Conservation (phyloP, 148 eudicot species). For the Chenopodium album region DNA sequence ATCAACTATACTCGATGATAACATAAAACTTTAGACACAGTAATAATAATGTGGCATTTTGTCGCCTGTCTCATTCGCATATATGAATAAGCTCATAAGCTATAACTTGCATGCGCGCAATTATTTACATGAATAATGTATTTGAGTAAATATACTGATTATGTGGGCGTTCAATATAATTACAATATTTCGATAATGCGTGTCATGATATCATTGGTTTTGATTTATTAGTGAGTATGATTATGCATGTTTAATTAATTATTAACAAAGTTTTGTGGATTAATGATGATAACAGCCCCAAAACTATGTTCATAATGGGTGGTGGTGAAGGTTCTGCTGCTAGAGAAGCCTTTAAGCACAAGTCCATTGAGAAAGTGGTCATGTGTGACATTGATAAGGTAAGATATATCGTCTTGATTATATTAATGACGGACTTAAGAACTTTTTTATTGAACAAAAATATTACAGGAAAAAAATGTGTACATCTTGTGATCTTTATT, state of each 20-base stretch:
- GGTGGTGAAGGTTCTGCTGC: slow-evolving; percentile 91
- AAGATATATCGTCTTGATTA: background rate
- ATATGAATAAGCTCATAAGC: background rate
- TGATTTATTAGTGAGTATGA: slow-evolving; percentile 1
- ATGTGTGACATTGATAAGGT: slow-evolving; percentile 91
- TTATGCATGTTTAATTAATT: slow-evolving; percentile 3
- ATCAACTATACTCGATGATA: slow-evolving; percentile 2
- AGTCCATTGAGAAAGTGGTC: slow-evolving; percentile 54
- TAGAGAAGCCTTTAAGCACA: slow-evolving; percentile 71
- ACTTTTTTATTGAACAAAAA: too few relatives aligned
- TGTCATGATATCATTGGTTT: background rate
- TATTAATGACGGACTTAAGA: background rate
- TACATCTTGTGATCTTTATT: too few relatives aligned
- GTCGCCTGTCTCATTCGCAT: background rate
- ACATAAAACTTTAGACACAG: background rate
- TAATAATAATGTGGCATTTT: background rate
- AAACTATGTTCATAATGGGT: slow-evolving; percentile 76
- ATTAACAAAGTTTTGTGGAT: background rate
- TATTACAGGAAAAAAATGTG: too few relatives aligned
- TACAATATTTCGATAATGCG: background rate
- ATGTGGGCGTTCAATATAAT: background rate
- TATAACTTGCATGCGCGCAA: slow-evolving; percentile 19
- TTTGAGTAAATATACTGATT: background rate
- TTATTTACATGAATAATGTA: background rate
- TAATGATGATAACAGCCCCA: slow-evolving; percentile 46